phyloP scores from a whole-genome alignment of 352 stramenopile species.

The Phytophthora syringae region DNA sequence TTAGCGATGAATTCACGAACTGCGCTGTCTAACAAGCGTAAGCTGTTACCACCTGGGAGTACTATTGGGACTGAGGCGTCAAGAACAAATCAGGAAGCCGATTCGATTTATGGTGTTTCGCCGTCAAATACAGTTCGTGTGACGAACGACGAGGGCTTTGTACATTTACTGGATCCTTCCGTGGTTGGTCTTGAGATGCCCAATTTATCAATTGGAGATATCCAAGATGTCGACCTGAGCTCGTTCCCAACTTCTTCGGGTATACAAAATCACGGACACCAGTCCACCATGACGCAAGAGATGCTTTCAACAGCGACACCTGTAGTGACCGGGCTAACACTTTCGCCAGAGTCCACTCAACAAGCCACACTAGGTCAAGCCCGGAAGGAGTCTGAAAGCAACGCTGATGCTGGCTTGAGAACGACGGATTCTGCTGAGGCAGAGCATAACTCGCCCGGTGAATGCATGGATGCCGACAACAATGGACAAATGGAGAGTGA shows the following conservation, averaged over 20 bases:
- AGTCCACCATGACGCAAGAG: constrained; percentile 6
- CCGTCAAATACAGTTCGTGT: constrained; percentile 8
- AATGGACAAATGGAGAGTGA: constrained; percentile 34
- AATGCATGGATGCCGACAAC: constrained; percentile 10
- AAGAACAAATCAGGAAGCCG: constrained; percentile 18
- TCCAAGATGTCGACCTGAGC: constrained; percentile 64
- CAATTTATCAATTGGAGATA: constrained; percentile 64
- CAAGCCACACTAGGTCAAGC: constrained; percentile 1
- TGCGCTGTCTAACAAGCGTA: constrained; percentile 41
- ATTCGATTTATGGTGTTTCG: constrained; percentile 23
- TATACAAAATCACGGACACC: constrained; percentile 25
- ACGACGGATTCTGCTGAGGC: background rate
- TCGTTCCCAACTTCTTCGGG: constrained; percentile 42
- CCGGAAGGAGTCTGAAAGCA: constrained; percentile 6
- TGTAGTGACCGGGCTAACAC: constrained; percentile 16
- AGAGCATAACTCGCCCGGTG: constrained; percentile 3
- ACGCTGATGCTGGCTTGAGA: background rate
- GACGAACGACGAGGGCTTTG: constrained; percentile 39
- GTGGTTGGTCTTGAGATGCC: constrained; percentile 43
- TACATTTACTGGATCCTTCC: constrained; percentile 45
- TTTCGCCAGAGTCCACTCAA: constrained; percentile 15
- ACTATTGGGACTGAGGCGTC: constrained; percentile 3
- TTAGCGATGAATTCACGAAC: constrained; percentile 21
- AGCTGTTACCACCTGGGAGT: constrained; percentile 12
- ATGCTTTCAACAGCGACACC: constrained; percentile 1